Evolutionary conservation across 2,329 filamentous ascomycete species (phyloP).

Genomic region (Fonsecaea multimorphosa): DNA sequence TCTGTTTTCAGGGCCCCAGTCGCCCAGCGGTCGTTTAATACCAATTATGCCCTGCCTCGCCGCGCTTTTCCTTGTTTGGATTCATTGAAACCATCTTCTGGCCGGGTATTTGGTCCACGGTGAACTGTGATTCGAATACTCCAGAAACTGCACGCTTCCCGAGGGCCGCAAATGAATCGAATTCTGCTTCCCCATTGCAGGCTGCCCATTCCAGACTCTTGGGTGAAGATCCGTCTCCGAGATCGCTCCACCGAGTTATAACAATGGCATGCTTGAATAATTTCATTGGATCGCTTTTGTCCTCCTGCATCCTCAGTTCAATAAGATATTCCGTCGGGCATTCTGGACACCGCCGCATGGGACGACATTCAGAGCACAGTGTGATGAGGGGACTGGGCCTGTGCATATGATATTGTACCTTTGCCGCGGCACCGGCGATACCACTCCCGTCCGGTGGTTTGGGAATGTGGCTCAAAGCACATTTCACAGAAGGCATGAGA

Average conservation of each 20-base stretch:
- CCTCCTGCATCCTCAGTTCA: slow-evolving; percentile 65
- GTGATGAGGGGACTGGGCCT: slow-evolving; percentile 53
- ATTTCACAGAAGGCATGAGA: slow-evolving; percentile 66
- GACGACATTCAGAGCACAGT: slow-evolving; percentile 62
- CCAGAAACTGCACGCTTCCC: slow-evolving; percentile 64
- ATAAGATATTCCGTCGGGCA: slow-evolving; percentile 69
- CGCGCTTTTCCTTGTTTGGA: slow-evolving; percentile 59
- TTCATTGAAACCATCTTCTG: slow-evolving; percentile 65
- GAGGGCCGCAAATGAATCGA: slow-evolving; percentile 61
- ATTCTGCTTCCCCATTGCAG: slow-evolving; percentile 57
- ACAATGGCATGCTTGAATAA: slow-evolving; percentile 66
- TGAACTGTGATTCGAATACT: slow-evolving; percentile 64
- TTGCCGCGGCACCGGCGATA: slow-evolving; percentile 49
- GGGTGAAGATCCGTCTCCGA: slow-evolving; percentile 62
- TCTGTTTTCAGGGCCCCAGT: background rate
- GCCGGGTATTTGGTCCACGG: slow-evolving; percentile 61
- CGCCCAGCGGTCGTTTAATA: slow-evolving; percentile 51
- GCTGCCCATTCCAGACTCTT: slow-evolving; percentile 62
- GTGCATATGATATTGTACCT: slow-evolving; percentile 42
- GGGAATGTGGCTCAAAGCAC: slow-evolving; percentile 64
- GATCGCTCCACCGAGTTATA: slow-evolving; percentile 67
- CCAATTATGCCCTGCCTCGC: slow-evolving; percentile 64
- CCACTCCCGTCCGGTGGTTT: slow-evolving; percentile 48
- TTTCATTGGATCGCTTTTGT: slow-evolving; percentile 51
- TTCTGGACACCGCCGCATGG: slow-evolving; percentile 66